Conservation (phyloP, 2,329 filamentous ascomycete genomes). For the Pseudocercospora musae region DNA sequence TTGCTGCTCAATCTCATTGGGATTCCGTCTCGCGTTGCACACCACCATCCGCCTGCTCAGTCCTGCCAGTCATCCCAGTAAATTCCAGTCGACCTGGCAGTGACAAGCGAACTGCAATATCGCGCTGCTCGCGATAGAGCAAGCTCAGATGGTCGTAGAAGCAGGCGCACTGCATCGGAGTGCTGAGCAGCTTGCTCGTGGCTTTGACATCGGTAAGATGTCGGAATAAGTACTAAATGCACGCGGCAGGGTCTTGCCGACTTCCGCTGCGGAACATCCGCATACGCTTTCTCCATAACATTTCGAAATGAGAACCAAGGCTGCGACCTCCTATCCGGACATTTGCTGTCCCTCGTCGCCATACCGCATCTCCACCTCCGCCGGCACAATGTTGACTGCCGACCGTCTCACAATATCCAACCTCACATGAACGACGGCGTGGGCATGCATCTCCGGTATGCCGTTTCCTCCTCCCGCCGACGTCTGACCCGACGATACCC, state of each 20-base stretch:
- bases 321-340: too few species aligned
- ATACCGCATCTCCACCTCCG: background rate
- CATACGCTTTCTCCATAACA: too few species aligned
- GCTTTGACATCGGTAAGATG: background rate
- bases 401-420: background rate
- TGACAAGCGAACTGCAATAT: too few species aligned
- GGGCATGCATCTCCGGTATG: slow-evolving; percentile 23
- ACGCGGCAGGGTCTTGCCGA: background rate
- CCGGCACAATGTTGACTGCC: background rate
- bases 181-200: background rate
- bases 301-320: too few species aligned
- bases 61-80: too few species aligned
- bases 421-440: background rate
- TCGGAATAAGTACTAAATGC: too few species aligned
- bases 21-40: too few species aligned
- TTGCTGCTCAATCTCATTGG: too few species aligned
- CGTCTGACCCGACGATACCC: slow-evolving; percentile 25
- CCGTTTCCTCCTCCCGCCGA: slow-evolving; percentile 17
- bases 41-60: too few species aligned
- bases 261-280: background rate
- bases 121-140: too few species aligned
- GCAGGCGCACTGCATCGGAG: background rate
- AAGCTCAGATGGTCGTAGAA: background rate
- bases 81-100: too few species aligned
- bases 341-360: background rate